Evolutionary conservation across 2,329 filamentous ascomycete genomes (phyloP).

Genomic region (Chalaropsis thielavioides): DNA sequence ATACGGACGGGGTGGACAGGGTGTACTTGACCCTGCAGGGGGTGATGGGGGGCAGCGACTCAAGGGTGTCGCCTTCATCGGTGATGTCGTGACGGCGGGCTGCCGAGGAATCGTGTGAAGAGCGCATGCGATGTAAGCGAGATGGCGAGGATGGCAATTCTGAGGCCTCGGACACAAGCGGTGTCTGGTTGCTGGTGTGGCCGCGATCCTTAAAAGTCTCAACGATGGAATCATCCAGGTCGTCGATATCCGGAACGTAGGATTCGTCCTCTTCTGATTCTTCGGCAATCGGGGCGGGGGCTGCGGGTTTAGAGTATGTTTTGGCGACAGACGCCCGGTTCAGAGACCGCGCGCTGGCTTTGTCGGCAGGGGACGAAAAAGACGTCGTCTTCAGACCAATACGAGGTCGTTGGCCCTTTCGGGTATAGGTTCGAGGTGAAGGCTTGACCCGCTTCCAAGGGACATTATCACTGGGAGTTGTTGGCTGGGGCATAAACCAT

Average conservation of each 20-base stretch:
- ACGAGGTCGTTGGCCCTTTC: not conserved
- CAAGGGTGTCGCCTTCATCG: not conserved
- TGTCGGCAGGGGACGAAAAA: slow-evolving; percentile 10
- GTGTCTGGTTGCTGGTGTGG: not conserved
- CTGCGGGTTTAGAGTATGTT: not conserved
- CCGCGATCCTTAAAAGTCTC: too few relatives aligned
- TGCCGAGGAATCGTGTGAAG: not conserved
- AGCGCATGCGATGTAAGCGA: not conserved
- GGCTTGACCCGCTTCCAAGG: not conserved
- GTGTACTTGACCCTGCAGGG: slow-evolving; percentile 22
- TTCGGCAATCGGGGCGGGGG: not conserved
- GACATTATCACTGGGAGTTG: not conserved
- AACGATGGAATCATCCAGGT: too few relatives aligned
- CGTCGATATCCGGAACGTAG: not conserved
- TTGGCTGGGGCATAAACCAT: slow-evolving; percentile 1
- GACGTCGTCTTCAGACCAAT: not conserved
- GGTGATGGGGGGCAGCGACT: slow-evolving; percentile 14
- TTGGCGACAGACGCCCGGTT: not conserved
- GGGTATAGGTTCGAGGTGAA: slow-evolving; percentile 8
- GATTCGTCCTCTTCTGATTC: not conserved
- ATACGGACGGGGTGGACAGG: slow-evolving; percentile 25
- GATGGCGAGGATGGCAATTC: slow-evolving; percentile 1
- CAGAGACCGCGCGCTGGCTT: not conserved
- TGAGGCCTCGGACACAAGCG: not conserved
- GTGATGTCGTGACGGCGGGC: not conserved